Conservation (phyloP, 1,139 yeast genomes). For the Scheffersomyces lignicola region DNA sequence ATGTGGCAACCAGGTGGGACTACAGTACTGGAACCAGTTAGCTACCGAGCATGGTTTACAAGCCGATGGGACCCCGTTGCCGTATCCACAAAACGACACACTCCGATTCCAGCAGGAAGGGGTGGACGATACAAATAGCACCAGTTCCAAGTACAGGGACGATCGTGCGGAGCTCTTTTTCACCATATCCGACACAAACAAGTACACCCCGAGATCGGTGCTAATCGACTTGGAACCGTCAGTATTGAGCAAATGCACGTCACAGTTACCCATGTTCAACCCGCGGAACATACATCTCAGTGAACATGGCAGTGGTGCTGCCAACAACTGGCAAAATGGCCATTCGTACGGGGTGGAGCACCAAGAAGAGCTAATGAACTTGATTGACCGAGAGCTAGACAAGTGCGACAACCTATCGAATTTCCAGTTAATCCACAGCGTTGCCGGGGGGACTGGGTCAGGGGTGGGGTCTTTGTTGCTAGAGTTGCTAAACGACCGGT, state of each 20-base stretch:
- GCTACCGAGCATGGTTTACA: slow-evolving; percentile 85
- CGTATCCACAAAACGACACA: slow-evolving; percentile 20
- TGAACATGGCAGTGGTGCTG: slow-evolving; percentile 86
- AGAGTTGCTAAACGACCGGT: slow-evolving; percentile 78
- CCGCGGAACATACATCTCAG: slow-evolving; percentile 82
- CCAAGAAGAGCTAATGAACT: slow-evolving; percentile 71
- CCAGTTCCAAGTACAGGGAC: slow-evolving; percentile 38
- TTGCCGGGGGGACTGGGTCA: slow-evolving; percentile 99
- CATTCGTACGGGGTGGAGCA: slow-evolving; percentile 72
- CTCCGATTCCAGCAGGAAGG: slow-evolving; percentile 11
- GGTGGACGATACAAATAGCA: not conserved
- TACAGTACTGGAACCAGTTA: slow-evolving; percentile 89
- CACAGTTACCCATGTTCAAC: slow-evolving; percentile 69
- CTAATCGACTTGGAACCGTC: slow-evolving; percentile 90
- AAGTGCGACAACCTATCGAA: slow-evolving; percentile 89
- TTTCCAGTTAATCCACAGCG: slow-evolving; percentile 88
- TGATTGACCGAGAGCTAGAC: slow-evolving; percentile 89
- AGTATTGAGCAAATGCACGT: slow-evolving; percentile 66
- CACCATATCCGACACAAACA: slow-evolving; percentile 67
- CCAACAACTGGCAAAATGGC: slow-evolving; percentile 94
- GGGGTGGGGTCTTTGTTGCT: slow-evolving; percentile 86
- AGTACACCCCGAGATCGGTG: slow-evolving; percentile 85
- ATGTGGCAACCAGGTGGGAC: slow-evolving; percentile 96
- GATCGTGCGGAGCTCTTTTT: slow-evolving; percentile 87
- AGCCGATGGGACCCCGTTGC: slow-evolving; percentile 61